Base-by-base conservation (phyloP, 2,329 filamentous ascomycete species). In the Colletotrichum karsti region DNA sequence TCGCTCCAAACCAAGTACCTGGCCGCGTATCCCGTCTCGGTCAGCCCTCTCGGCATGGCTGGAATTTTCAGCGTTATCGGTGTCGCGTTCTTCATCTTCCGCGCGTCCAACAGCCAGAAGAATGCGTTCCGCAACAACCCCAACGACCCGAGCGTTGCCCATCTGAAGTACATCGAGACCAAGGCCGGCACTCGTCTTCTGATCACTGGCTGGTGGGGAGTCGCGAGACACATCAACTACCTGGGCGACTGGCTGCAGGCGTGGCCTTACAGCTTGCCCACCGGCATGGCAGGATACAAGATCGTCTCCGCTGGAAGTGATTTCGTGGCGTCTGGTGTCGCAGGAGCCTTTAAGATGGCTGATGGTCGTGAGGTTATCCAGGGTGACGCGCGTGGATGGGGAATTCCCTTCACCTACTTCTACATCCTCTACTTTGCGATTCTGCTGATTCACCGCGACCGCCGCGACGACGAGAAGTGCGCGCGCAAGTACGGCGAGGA, bases 181-280 rank as follows among this genome's bases (percentile, higher is more conserved):
- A 90, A 90, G 75, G 86, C 89, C 2, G 95, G 95, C 57, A 94
- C 92, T 65, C 92, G 91, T 73, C 88, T 98, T 30, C 86, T 98
- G 71, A 90, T 90, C 4, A 92, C 92, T 1, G 95, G 95, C 63
- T 98, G 95, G 95, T 98, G 95, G 95, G 95, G 95, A 46, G 85
- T 89, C 22, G 92, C 95, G 1, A 90, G 95, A 44, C 95, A 98
- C 81, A 95, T 98, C 85, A 98, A 98, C 83, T 98, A 98, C 81
- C 82, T 97, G 1, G 95, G 95, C 58, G 95, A 98, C 82, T 98
- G 95, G 95, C 86, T 96, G 72, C 95, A 97, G 89, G 89, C 92
- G 8, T 98, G 94, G 93, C 90, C 94, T 0, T 98, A 96, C 81
- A 93, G 90, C 72, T 85, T 98, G 46, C 95, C 95, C 1, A 97